Base-by-base conservation (phyloP, 2,329 filamentous ascomycete genomes). In the Aspergillus ochraceoroseus region DNA sequence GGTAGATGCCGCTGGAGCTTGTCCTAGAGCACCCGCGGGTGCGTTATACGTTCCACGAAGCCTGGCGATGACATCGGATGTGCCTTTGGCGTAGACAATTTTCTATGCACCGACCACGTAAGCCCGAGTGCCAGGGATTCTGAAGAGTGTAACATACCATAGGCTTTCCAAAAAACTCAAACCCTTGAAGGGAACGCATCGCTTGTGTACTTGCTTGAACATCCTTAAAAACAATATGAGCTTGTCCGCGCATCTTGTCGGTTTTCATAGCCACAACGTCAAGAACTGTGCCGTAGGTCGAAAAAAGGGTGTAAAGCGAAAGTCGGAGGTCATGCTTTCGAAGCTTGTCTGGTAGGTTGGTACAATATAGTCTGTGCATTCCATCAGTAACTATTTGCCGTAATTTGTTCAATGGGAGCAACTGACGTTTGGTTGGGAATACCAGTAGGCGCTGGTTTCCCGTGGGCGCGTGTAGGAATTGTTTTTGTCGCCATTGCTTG, bases 241-340 rank as follows among this genome's bases (percentile, higher is more conserved):
- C 92, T 67, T 98, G 92, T 2, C 92, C 92, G 34, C 92, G 83
- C 89, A 96, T 95, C 69, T 87, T 87, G 63, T 75, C 75, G 1
- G 87, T 94, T 70, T 88, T 94, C 54, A 95, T 73, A 19, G 87
- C 86, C 33, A 95, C 85, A 13, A 98, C 79, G 62, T 98, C 92
- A 43, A 98, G 78, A 11, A 98, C 85, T 0, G 87, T 81, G 27
- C 92, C 92, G 62, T 95, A 94, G 9, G 88, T 94, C 7, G 88
- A 87, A 65, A 96, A 96, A 8, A 96, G 77, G 65, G 88, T 85
- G 70, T 98, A 98, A 19, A 98, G 76, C 4, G 84, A 83, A 31
- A 87, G 83, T 57, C 88, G 82, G 28, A 98, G 70, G 62, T 96
- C 89, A 46, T 79, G 74, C 65, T 96, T 98, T 58, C 85, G 85